A percentile compares a stretch with the other conserved stretches of the same genome.
phyloP scores from a whole-genome alignment of 805 yeast genomes.

The Candida anglica region DNA sequence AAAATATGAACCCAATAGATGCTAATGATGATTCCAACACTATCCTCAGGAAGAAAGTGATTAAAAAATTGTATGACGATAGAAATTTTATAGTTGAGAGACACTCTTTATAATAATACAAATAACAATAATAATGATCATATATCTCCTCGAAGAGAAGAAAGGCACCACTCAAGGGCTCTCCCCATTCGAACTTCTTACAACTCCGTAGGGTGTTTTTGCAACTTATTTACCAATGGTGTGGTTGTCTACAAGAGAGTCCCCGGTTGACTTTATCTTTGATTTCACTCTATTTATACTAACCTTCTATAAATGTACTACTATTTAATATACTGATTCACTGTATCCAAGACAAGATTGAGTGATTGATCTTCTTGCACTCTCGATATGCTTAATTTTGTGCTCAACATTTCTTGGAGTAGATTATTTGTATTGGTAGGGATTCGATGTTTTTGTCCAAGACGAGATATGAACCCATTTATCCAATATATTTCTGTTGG shows the following conservation, averaged over 20 bases:
- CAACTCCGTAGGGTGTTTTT: too few species aligned
- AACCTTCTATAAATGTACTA: too few species aligned
- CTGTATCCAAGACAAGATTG: conserved; percentile 3
- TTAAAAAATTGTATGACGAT: conserved; percentile 22
- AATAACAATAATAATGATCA: too few species aligned
- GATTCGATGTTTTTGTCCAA: conserved; percentile 45
- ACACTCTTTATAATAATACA: not conserved
- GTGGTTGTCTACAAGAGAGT: too few species aligned
- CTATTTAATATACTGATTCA: too few species aligned
- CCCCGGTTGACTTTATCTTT: too few species aligned
- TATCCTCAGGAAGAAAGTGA: conserved; percentile 12
- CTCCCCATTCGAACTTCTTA: too few species aligned
- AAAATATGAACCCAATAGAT: conserved; percentile 11
- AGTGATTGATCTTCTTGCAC: conserved; percentile 17
- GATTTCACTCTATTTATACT: too few species aligned
- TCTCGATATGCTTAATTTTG: conserved; percentile 26
- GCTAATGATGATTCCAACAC: conserved; percentile 12
- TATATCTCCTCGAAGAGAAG: too few species aligned
- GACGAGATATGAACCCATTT: conserved; percentile 69
- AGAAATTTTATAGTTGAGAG: conserved; percentile 19
- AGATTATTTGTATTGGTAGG: conserved; percentile 46
- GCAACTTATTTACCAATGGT: too few species aligned
- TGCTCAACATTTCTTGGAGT: conserved; percentile 42
- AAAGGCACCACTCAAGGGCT: too few species aligned
- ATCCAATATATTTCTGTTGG: conserved; percentile 78